phyloP scores from a whole-genome alignment of 2,329 filamentous ascomycete genomes.

The Alternaria arborescens region DNA sequence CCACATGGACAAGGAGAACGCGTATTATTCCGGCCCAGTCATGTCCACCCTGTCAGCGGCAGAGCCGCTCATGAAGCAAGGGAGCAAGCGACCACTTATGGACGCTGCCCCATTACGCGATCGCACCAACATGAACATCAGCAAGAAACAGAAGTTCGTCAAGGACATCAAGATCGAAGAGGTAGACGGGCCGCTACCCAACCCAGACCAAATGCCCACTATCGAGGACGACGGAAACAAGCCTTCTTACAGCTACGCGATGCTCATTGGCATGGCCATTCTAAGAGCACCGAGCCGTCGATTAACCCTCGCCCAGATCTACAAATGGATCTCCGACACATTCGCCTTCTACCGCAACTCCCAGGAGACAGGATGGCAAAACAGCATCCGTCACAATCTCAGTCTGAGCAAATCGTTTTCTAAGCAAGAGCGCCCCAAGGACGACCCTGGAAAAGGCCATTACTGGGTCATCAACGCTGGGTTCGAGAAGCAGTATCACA shows the following conservation, averaged over 20 bases:
- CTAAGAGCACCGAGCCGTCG: constrained; percentile 82
- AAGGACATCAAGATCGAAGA: constrained; percentile 59
- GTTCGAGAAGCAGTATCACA: constrained; percentile 87
- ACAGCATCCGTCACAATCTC: constrained; percentile 97
- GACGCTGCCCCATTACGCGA: constrained; percentile 79
- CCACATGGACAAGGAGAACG: constrained; percentile 61
- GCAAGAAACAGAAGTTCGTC: constrained; percentile 71
- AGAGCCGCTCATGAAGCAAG: constrained; percentile 41
- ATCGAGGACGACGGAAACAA: constrained; percentile 89
- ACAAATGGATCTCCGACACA: constrained; percentile 98
- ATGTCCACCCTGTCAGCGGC: constrained; percentile 33
- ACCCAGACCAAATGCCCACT: constrained; percentile 79
- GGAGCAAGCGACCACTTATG: constrained; percentile 69
- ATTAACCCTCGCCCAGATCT: constrained; percentile 92
- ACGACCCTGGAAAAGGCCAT: constrained; percentile 96
- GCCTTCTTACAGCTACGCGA: constrained; percentile 91
- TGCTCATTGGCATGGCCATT: constrained; percentile 96
- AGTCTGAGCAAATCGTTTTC: constrained; percentile 96
- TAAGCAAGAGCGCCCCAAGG: constrained; percentile 94
- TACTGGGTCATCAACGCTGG: constrained; percentile 96
- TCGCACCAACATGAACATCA: constrained; percentile 48
- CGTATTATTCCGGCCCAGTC: constrained; percentile 51
- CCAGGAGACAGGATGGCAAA: constrained; percentile 93
- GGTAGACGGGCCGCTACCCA: constrained; percentile 65
- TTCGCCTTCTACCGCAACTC: constrained; percentile 83